Percentiles rank a stretch among this genome's conserved stretches.
Evolutionary conservation across 2,329 filamentous ascomycete species (phyloP).

Genomic region (Zasmidium citrigriseum): DNA sequence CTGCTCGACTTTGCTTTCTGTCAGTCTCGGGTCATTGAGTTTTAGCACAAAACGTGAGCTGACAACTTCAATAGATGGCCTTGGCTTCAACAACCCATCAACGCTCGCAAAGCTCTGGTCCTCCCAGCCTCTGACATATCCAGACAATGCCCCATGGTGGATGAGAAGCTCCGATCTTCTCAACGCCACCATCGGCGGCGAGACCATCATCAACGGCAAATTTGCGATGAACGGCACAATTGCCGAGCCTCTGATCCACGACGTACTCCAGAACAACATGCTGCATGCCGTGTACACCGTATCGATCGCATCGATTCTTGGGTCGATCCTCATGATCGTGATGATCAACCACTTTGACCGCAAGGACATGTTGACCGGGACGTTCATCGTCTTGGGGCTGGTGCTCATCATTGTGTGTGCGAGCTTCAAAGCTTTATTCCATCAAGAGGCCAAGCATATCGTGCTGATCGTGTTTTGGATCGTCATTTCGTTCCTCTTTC

Average conservation of each 20-base stretch:
- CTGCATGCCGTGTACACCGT: slow-evolving; percentile 21
- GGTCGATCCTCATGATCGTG: slow-evolving; percentile 43
- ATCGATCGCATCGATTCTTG: slow-evolving; percentile 43
- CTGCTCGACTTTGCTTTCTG: slow-evolving; percentile 22
- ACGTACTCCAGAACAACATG: slow-evolving; percentile 21
- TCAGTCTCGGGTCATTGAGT: slow-evolving; percentile 4
- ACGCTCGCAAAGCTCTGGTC: slow-evolving; percentile 25
- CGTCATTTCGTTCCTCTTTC: slow-evolving; percentile 50
- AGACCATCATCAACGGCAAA: background rate
- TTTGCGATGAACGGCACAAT: background rate
- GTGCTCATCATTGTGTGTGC: slow-evolving; percentile 47
- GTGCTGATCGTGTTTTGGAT: slow-evolving; percentile 46
- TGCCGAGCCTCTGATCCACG: slow-evolving; percentile 13
- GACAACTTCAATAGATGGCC: slow-evolving; percentile 11
- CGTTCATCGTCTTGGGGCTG: slow-evolving; percentile 44
- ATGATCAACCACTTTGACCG: slow-evolving; percentile 44
- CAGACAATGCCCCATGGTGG: slow-evolving; percentile 16
- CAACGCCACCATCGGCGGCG: slow-evolving; percentile 1
- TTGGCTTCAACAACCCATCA: slow-evolving; percentile 25
- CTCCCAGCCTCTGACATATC: slow-evolving; percentile 6
- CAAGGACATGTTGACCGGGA: slow-evolving; percentile 45
- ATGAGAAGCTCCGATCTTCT: slow-evolving; percentile 10
- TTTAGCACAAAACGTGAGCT: background rate
- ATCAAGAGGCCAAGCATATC: slow-evolving; percentile 33
- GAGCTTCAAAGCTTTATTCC: slow-evolving; percentile 42